Base-by-base conservation (phyloP, 139 green algal species). In the Monoraphidium neglectum region DNA sequence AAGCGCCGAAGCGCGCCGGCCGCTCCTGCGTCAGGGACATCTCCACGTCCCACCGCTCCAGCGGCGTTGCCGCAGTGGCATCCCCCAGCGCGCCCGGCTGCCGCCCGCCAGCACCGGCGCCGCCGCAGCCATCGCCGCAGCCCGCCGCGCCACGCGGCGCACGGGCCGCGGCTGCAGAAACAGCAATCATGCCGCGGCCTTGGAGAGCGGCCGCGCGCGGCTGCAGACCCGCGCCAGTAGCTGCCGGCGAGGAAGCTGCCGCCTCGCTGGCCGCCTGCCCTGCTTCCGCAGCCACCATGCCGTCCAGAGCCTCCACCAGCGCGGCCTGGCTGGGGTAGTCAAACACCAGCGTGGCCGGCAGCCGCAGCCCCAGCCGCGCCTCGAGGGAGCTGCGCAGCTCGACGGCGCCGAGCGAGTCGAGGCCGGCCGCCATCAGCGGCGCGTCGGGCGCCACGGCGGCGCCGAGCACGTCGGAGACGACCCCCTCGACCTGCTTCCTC, bases 321-420 rank as follows among this genome's bases (percentile, higher is more conserved):
- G 64, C 74, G n/a, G 64, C 54, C 37, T 72, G 51, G 6, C 51
- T 74, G 5, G 74, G 74, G 51, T 47, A 74, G 51, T 80, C 74
- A 69, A 80, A 80, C 30, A 76, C 66, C 18, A 81, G 67, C 12
- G 66, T 76, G 10, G 66, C 37, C 5, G 76, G 76, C 67, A 81
- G 76, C 40, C 37, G 35, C 30, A 81, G 30, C 8, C 47, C 24
- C 70, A 81, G 81, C 76, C 62, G 61, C 28, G 46, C 72, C 24
- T 94, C 90, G n/a, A 98, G 87, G 2, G 72, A 70, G 67, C 91
- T 92, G 37, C 90, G 81, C 53, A 98, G 83, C 88, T 98, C 94
- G 33, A 97, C 87, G 4, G 90, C 90, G 0, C 89, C 89, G 15
- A 96, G 78, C 24, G 87, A 94, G 79, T 97, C 87, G 62, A 95